Conservation (phyloP, 345 rosid species). For the Pistacia vera region DNA sequence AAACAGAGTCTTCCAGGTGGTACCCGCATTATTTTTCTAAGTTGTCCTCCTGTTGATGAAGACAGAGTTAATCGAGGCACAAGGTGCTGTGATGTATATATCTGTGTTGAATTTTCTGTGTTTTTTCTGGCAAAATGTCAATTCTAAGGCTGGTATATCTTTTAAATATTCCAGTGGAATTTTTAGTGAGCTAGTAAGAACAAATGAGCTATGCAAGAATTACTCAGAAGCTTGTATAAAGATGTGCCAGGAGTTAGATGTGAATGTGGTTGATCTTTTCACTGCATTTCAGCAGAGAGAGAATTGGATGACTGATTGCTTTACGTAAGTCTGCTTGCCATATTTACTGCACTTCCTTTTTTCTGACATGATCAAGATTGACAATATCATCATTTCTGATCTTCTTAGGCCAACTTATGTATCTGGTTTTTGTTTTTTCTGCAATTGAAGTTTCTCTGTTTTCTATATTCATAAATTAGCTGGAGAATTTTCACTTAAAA, state of each 20-base stretch:
- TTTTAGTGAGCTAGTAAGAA: constrained; percentile 76
- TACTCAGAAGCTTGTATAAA: constrained; percentile 86
- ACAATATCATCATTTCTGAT: not conserved
- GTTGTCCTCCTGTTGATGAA: constrained; percentile 91
- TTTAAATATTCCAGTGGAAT: constrained; percentile 49
- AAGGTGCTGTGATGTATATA: constrained; percentile 49
- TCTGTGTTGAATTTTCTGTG: constrained; percentile 6
- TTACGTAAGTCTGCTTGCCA: constrained; percentile 60
- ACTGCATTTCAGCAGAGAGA: constrained; percentile 62
- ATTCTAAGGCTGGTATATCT: constrained; percentile 11
- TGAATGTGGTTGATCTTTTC: constrained; percentile 79
- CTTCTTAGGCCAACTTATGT: not conserved
- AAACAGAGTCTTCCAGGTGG: constrained; percentile 75
- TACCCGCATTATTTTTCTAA: constrained; percentile 68
- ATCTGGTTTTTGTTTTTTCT: not conserved
- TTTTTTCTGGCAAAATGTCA: not conserved
- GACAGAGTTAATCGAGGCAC: constrained; percentile 53
- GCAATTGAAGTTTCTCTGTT: not conserved
- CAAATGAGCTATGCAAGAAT: constrained; percentile 76
- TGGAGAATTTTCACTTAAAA: not conserved
- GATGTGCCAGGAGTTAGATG: constrained; percentile 69
- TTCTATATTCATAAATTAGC: not conserved
- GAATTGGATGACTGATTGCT: constrained; percentile 69
- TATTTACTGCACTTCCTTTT: not conserved
- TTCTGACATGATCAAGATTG: not conserved